These are phyloP conservation scores for Gentiana macrophylla DNA, from an alignment of 257 asterid genomes.

Conservation along the genomic window DNA sequence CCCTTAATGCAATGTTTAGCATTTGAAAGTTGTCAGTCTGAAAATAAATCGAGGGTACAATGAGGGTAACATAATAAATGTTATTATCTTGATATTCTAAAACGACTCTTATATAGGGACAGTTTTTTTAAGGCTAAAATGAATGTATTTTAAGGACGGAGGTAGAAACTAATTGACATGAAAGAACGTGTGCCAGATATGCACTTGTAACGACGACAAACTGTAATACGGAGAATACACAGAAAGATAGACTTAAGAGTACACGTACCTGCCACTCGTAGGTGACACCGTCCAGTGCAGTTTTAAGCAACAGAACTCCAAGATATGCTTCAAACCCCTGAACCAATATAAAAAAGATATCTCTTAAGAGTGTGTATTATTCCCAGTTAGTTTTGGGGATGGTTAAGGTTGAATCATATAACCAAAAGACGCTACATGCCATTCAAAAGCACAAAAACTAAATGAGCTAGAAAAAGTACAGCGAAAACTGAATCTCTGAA, in stretches of 20 bases:
- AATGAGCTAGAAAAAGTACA: too few species aligned
- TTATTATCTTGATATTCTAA: not conserved
- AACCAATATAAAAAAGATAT: constrained; percentile 9
- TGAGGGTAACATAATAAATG: not conserved
- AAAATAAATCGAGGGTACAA: not conserved
- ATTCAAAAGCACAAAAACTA: too few species aligned
- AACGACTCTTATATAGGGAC: not conserved
- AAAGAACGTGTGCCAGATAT: too few species aligned
- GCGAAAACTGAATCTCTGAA: too few species aligned
- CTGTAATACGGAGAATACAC: not conserved
- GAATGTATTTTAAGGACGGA: too few species aligned
- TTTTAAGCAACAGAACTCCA: constrained; percentile 69
- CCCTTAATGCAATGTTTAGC: not conserved
- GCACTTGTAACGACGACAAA: too few species aligned
- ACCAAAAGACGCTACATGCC: too few species aligned
- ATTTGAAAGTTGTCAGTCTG: not conserved
- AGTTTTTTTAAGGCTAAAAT: too few species aligned
- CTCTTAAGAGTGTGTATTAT: too few species aligned
- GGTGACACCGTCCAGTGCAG: constrained; percentile 53
- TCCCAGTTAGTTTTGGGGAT: too few species aligned
- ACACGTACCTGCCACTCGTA: constrained; percentile 84
- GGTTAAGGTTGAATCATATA: too few species aligned
- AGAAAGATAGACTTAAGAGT: not conserved
- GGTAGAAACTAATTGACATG: too few species aligned
- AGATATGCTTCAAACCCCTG: constrained; percentile 89